Percentiles rank a stretch among this genome's conserved stretches.
These are phyloP conservation scores for Staphylotrichum longicolle DNA, from an alignment of 495 filamentous ascomycete genomes.

Conservation along the genomic window DNA sequence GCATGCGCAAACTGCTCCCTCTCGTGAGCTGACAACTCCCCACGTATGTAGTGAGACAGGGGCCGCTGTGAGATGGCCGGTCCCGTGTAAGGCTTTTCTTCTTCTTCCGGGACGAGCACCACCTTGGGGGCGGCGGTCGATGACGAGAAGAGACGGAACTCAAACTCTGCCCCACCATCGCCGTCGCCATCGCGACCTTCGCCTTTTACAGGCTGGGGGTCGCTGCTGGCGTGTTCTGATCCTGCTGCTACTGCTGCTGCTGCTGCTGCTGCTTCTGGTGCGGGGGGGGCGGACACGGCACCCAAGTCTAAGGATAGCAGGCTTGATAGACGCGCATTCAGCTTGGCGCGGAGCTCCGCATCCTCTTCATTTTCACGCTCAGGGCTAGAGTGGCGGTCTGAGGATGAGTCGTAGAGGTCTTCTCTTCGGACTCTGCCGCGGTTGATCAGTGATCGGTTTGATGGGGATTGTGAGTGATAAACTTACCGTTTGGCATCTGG, in stretches of 20 bases:
- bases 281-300: neutral
- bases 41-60: constrained; percentile 45
- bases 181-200: constrained; percentile 16
- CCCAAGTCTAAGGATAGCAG: constrained; percentile 39
- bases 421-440: constrained; percentile 49
- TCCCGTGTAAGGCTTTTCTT: constrained; percentile 31
- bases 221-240: neutral
- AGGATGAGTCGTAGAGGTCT: constrained; percentile 46
- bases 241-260: constrained; percentile 15
- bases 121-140: constrained; percentile 30
- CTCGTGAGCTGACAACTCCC: constrained; percentile 33
- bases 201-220: constrained; percentile 13
- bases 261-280: constrained; percentile 14
- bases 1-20: constrained; percentile 34
- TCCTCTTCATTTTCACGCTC: constrained; percentile 28
- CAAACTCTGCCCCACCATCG: constrained; percentile 35
- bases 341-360: constrained; percentile 36
- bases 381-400: constrained; percentile 26
- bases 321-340: constrained; percentile 44
- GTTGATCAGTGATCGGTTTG: constrained; percentile 20
- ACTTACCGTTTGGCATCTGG: constrained; percentile 54
- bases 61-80: constrained; percentile 44
- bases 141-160: constrained; percentile 55
- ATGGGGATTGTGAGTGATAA: neutral
- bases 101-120: constrained; percentile 33